Evolutionary conservation across 2,329 filamentous ascomycete genomes (phyloP).

Genomic region (Stachybotrys echinatus): DNA sequence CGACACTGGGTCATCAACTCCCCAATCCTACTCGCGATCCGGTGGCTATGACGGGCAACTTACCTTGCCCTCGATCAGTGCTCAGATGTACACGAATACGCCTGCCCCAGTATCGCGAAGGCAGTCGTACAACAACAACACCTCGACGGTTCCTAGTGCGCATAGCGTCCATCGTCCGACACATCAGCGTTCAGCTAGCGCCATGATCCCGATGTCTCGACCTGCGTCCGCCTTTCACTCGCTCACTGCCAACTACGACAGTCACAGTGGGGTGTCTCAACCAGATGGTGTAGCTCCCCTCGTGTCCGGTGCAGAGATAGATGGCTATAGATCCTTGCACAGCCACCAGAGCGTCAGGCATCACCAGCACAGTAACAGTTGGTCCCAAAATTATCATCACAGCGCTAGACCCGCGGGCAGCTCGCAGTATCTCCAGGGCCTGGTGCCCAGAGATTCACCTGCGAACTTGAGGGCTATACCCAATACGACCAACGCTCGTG

Average conservation of each 20-base stretch:
- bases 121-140: neutral
- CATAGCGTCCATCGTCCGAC: conserved; percentile 6
- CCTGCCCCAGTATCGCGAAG: neutral
- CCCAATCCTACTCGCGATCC: neutral
- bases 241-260: conserved; percentile 11
- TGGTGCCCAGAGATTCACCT: neutral
- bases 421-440: neutral
- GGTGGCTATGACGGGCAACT: conserved; percentile 3
- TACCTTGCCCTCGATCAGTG: conserved; percentile 17
- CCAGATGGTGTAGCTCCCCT: conserved; percentile 2
- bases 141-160: neutral
- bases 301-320: conserved; percentile 4
- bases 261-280: neutral
- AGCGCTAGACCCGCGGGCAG: neutral
- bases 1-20: neutral
- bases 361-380: neutral
- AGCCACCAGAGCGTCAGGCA: neutral
- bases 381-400: neutral
- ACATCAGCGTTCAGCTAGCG: conserved; percentile 17
- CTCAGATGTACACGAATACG: conserved; percentile 8
- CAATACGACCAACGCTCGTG: neutral
- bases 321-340: neutral
- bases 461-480: neutral
- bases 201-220: conserved; percentile 10
- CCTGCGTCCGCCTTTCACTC: conserved; percentile 7